Evolutionary conservation across 1,284 basidiomycete genomes (phyloP), one percentile per base, ranked within the genome.

Genomic region (Phylloboletellus chloephorus): DNA sequence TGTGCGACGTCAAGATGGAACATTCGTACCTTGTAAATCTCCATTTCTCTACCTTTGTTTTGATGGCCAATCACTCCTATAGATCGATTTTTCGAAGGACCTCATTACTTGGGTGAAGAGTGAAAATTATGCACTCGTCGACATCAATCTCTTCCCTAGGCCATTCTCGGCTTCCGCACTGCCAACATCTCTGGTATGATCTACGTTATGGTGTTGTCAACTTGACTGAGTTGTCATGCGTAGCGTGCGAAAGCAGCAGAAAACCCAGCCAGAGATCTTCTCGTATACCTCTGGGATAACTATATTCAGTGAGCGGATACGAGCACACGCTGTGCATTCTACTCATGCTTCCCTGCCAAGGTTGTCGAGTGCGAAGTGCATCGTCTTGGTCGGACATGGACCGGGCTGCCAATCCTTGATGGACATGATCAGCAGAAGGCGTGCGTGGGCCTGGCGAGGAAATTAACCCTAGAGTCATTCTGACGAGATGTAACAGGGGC

Each of bases 251-350:
- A 46, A 37, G 51, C 57, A 5, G 31, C 40, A 19, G 61, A 63
- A 30, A 59, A 52, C 23, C 52, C 60, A 22, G 41, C 58, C 13
- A 72, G 67, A 30, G 77, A 86, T 21, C 66, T 92, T 16, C 62
- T 94, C 46, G 70, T 74, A 6, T 95, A 95, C 57, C 61, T 98
- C 3, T 98, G 95, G 95, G 94, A 98, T 64, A 95, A 97, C 59
- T 91, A 92, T 51, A 73, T 96, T 41, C 78, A 88, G 90, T 92
- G 49, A 65, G 76, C 46, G 7, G 17, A 15, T n/a, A 33, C 37
- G 4, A 31, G 38, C n/a, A 11, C 26, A 5, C n/a, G 11, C 24
- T 20, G 12, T 42, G 23, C 15, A 11, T 23, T 38, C 34, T 19
- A 35, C 35, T 22, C 17, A 25, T 19, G 9, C 17, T 21, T 39